phyloP scores from a whole-genome alignment of 2,329 filamentous ascomycete species.

The Cadophora luteo-olivacea region DNA sequence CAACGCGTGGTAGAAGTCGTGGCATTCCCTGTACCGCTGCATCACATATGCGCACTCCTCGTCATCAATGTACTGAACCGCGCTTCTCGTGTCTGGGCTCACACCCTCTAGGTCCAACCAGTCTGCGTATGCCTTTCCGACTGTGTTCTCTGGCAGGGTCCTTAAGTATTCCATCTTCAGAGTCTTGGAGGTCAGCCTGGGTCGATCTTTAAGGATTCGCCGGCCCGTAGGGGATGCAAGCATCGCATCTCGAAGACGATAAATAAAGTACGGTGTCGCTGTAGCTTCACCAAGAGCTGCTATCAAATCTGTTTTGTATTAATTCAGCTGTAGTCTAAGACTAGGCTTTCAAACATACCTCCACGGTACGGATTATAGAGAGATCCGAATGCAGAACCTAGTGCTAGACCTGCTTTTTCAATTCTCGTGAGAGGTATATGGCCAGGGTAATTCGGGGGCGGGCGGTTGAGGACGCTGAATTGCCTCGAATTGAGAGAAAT shows the following conservation, averaged over 20 bases:
- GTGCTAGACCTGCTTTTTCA: conserved; percentile 75
- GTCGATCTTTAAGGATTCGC: conserved; percentile 87
- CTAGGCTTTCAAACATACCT: conserved; percentile 54
- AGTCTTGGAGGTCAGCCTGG: conserved; percentile 80
- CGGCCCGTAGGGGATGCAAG: conserved; percentile 82
- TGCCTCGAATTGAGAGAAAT: conserved; percentile 44
- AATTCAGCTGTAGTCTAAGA: background rate
- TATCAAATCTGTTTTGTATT: conserved; percentile 75
- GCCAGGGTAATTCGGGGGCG: conserved; percentile 57
- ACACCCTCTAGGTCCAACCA: conserved; percentile 98
- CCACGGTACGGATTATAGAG: conserved; percentile 80
- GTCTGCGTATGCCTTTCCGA: conserved; percentile 81
- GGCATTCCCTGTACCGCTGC: conserved; percentile 96
- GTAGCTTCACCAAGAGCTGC: conserved; percentile 94
- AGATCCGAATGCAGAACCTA: conserved; percentile 68
- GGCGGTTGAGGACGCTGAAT: conserved; percentile 87
- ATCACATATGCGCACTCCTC: conserved; percentile 97
- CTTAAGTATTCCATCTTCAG: conserved; percentile 73
- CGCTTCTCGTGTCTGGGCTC: conserved; percentile 83
- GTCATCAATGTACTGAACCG: conserved; percentile 90
- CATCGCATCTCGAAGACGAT: conserved; percentile 91
- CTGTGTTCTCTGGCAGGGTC: conserved; percentile 70
- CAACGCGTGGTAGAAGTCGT: conserved; percentile 97
- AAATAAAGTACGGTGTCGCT: conserved; percentile 92
- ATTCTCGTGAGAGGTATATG: conserved; percentile 85